Percentiles rank a stretch among this genome's conserved stretches.
Evolutionary conservation across 257 asterid species (phyloP).

Genomic region (Capsicum baccatum): DNA sequence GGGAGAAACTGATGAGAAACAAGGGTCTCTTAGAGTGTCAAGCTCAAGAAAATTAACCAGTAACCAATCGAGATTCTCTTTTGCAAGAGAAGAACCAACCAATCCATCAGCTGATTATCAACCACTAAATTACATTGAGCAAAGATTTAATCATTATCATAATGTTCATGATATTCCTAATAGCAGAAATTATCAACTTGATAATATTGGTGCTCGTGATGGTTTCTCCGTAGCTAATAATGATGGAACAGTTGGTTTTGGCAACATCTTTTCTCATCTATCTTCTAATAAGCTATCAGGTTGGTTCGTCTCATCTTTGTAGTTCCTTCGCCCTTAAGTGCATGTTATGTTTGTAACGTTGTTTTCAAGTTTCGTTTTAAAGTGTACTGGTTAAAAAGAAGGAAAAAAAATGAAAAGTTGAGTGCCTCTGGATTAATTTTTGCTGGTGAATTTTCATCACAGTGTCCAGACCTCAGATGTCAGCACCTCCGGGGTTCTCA

Average conservation of each 20-base stretch:
- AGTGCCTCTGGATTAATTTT: not conserved
- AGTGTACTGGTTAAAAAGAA: not conserved
- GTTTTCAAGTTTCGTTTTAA: not conserved
- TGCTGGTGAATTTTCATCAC: constrained; percentile 36
- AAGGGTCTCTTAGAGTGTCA: constrained; percentile 54
- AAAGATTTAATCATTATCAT: constrained; percentile 47
- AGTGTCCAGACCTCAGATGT: constrained; percentile 83
- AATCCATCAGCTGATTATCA: constrained; percentile 50
- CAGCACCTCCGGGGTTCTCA: constrained; percentile 96
- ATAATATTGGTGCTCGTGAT: constrained; percentile 49
- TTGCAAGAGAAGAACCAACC: constrained; percentile 83
- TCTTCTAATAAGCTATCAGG: constrained; percentile 67
- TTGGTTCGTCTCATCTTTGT: constrained; percentile 36
- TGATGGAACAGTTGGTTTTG: constrained; percentile 55
- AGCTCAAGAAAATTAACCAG: constrained; percentile 64
- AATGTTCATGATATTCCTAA: constrained; percentile 53
- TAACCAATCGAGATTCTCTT: constrained; percentile 88
- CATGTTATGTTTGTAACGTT: not conserved
- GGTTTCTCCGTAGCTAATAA: constrained; percentile 56
- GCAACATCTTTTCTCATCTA: constrained; percentile 52
- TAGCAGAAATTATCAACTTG: constrained; percentile 51
- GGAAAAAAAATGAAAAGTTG: not conserved
- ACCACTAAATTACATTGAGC: constrained; percentile 47
- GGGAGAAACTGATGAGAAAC: constrained; percentile 59
- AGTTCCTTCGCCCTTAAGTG: not conserved